Evolutionary conservation across 371 early-diverging fungal species (phyloP), one percentile per base, ranked within the genome.

Genomic region (Blyttiomyces sp.): DNA sequence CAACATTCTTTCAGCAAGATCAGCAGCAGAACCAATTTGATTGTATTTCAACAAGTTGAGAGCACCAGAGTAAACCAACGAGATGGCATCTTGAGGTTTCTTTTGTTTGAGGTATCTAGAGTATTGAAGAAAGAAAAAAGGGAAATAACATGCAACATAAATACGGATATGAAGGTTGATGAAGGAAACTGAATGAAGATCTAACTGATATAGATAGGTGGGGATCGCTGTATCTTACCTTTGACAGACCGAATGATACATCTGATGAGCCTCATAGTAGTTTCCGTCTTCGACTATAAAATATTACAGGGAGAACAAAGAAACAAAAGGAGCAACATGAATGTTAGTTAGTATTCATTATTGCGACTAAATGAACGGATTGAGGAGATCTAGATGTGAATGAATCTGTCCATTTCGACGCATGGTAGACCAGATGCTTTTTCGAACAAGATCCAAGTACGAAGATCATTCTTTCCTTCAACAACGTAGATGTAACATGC

Each of bases 261-360:
- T 91, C 72, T 94, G 93, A 66, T 94, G 93, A 4, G 92, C 91
- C 66, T 91, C 93, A 77, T 94, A 94, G 71, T 88, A 93, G 73
- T 92, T 88, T 28, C 90, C 92, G 56, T 80, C 85, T 44, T 81
- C 77, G n/a, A 89, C 84, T 32, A 85, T 82, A 43, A 21, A 39
- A 6, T 46, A 7, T 32, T n/a, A n/a, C n/a, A n/a, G n/a, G n/a
- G n/a, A n/a, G n/a, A n/a, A n/a, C n/a, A n/a, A n/a, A n/a, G n/a
- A n/a, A n/a, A n/a, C n/a, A n/a, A n/a, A n/a, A n/a, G n/a, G n/a
- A n/a, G n/a, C n/a, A n/a, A n/a, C n/a, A n/a, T n/a, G n/a, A n/a
- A n/a, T n/a, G n/a, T n/a, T 28, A 73, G 72, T 64, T 7, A 48
- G 42, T 42, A 6, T 24, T n/a, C 6, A 30, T 19, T 17, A 6